Percentiles rank a stretch among this genome's conserved stretches.
These are phyloP conservation scores for Hippophae tibetana DNA, from an alignment of 306 rosid genomes.

Conservation along the genomic window DNA sequence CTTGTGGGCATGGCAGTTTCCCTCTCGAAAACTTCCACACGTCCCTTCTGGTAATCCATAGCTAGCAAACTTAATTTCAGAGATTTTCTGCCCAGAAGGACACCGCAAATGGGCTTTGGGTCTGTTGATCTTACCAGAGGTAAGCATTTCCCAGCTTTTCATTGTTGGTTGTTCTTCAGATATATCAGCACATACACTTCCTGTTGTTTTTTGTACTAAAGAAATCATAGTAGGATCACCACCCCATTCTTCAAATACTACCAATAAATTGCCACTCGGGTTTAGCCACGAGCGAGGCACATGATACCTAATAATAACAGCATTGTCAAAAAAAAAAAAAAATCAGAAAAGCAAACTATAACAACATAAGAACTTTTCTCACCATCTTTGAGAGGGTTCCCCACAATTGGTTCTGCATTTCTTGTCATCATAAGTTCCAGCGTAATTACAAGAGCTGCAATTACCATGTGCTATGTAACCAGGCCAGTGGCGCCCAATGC, in stretches of 20 bases:
- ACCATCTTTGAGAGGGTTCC: slow-evolving; percentile 92
- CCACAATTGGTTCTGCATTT: slow-evolving; percentile 69
- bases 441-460: slow-evolving; percentile 62
- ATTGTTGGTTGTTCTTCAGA: slow-evolving; percentile 50
- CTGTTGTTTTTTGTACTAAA: slow-evolving; percentile 51
- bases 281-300: slow-evolving; percentile 84
- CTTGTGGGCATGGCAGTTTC: slow-evolving; percentile 51
- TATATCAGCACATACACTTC: slow-evolving; percentile 51
- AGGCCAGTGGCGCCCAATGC: slow-evolving; percentile 95
- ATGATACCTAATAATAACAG: slow-evolving; percentile 65
- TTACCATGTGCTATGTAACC: slow-evolving; percentile 49
- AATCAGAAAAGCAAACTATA: slow-evolving; percentile 1
- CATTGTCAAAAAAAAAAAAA: slow-evolving; percentile 10
- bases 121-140: slow-evolving; percentile 25
- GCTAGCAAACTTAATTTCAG: slow-evolving; percentile 54
- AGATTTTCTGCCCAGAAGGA: slow-evolving; percentile 43
- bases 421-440: slow-evolving; percentile 58
- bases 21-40: slow-evolving; percentile 46
- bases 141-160: slow-evolving; percentile 20
- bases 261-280: slow-evolving; percentile 52
- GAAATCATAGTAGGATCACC: slow-evolving; percentile 67
- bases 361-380: slow-evolving; percentile 16
- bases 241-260: slow-evolving; percentile 89
- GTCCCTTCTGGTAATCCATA: slow-evolving; percentile 49
- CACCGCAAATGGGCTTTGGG: slow-evolving; percentile 58